Conservation (phyloP, 805 yeast species). For the Kluyveromyces lactis region DNA sequence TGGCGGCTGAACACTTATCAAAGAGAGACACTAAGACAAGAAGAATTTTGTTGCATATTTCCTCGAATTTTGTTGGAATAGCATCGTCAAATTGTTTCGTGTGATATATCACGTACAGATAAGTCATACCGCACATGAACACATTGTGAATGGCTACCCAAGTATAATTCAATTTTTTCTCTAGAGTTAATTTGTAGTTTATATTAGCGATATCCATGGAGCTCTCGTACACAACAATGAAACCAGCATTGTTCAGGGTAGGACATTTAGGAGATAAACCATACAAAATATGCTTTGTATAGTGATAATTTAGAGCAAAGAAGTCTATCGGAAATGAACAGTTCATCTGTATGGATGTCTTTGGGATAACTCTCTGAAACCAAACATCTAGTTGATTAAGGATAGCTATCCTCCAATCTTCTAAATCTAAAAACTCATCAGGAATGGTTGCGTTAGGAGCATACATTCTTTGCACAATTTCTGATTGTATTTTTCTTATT, state of each 20-base stretch:
- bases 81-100: constrained; percentile 44
- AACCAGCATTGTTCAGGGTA: constrained; percentile 44
- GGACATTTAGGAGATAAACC: constrained; percentile 71
- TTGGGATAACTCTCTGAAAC: constrained; percentile 47
- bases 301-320: constrained; percentile 69
- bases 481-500: constrained; percentile 69
- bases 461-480: constrained; percentile 62
- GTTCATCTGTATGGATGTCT: constrained; percentile 50
- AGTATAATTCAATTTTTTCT: constrained; percentile 64
- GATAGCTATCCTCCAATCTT: constrained; percentile 57
- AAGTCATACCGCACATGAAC: constrained; percentile 85
- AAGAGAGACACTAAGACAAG: constrained; percentile 51
- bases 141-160: constrained; percentile 91
- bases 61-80: constrained; percentile 43
- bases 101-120: constrained; percentile 66
- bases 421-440: constrained; percentile 42
- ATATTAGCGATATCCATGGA: constrained; percentile 58
- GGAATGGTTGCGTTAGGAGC: constrained; percentile 64
- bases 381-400: constrained; percentile 49
- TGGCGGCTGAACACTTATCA: constrained; percentile 74
- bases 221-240: constrained; percentile 48
- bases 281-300: constrained; percentile 60
- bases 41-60: constrained; percentile 40
- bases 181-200: constrained; percentile 49
- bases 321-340: constrained; percentile 66